phyloP scores from a whole-genome alignment of 2,329 filamentous ascomycete genomes.

The Chrysoporthe deuterocubensis region DNA sequence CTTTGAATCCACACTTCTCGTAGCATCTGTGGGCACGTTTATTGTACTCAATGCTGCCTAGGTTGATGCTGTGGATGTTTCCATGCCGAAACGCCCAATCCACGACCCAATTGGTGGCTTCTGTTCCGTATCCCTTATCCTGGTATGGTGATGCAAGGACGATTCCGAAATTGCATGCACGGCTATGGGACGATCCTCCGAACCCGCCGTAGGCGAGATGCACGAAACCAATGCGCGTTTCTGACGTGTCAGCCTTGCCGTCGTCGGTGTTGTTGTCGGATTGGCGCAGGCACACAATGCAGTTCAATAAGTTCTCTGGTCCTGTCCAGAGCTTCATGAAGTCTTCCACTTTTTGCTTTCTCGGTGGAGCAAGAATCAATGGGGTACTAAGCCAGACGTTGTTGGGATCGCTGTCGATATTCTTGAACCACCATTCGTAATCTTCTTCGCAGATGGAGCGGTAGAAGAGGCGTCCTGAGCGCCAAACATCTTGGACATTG shows the following conservation, averaged over 20 bases:
- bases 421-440: conserved; percentile 26
- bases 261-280: neutral
- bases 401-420: conserved; percentile 31
- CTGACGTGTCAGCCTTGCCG: conserved; percentile 15
- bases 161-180: conserved; percentile 34
- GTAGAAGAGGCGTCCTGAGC: conserved; percentile 34
- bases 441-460: conserved; percentile 30
- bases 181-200: neutral
- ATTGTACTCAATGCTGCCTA: conserved; percentile 44
- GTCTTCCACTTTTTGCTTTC: conserved; percentile 23
- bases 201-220: conserved; percentile 11
- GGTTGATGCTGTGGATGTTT: conserved; percentile 43
- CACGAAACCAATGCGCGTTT: conserved; percentile 29
- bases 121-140: conserved; percentile 44
- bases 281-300: conserved; percentile 33
- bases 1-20: conserved; percentile 43
- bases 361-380: conserved; percentile 25
- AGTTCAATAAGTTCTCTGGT: conserved; percentile 26
- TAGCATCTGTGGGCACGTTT: conserved; percentile 43
- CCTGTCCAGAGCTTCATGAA: conserved; percentile 24
- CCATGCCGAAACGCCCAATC: conserved; percentile 44
- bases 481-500: conserved; percentile 30
- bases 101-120: conserved; percentile 45
- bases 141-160: conserved; percentile 39
- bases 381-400: conserved; percentile 22